phyloP scores from a whole-genome alignment of 2,329 filamentous ascomycete species.

The Ophiostoma perfectum region DNA sequence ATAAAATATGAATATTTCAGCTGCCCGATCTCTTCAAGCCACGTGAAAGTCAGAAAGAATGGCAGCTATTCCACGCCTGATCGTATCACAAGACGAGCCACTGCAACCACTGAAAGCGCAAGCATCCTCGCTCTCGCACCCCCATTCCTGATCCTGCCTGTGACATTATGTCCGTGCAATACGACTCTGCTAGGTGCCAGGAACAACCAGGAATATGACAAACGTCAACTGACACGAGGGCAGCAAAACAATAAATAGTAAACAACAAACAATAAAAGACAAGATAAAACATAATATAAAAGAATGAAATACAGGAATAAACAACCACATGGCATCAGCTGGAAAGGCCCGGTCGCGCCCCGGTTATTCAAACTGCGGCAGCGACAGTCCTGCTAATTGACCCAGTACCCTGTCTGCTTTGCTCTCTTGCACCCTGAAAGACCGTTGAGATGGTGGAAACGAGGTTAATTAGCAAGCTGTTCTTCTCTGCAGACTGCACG shows the following conservation, averaged over 20 bases:
- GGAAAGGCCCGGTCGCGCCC: not conserved
- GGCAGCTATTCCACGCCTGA: not conserved
- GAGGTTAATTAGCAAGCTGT: no score
- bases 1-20: no score
- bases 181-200: not conserved
- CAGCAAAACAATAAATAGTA: not conserved
- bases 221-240: not conserved
- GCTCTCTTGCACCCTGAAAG: no score
- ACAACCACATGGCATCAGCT: constrained; percentile 3
- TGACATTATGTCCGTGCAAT: not conserved
- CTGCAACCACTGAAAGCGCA: no score
- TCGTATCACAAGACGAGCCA: not conserved
- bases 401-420: no score
- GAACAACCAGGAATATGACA: no score
- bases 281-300: not conserved
- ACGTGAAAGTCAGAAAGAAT: not conserved
- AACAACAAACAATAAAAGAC: not conserved
- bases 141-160: not conserved
- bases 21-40: no score
- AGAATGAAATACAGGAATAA: not conserved
- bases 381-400: no score
- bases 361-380: not conserved
- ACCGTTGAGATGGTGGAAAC: no score
- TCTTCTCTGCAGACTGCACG: no score
- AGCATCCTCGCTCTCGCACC: not conserved